Evolutionary conservation across 805 yeast genomes (phyloP).

Genomic region (Sungouiella thailandica): DNA sequence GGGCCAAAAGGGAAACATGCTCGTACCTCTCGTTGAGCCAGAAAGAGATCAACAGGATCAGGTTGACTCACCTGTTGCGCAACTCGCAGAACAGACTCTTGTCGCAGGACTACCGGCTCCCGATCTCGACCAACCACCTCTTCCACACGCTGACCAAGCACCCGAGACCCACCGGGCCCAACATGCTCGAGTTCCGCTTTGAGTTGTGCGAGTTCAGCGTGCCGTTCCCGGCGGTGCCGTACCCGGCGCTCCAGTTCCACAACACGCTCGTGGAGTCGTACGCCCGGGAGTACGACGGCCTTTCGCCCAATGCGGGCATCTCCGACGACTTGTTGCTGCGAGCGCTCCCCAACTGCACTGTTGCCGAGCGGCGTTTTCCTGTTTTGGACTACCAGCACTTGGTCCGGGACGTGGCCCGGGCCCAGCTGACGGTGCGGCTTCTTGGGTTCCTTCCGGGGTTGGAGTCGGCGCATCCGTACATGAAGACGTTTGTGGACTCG

Average conservation of each 20-base stretch:
- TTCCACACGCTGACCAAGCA: not conserved
- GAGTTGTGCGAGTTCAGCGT: conserved; percentile 20
- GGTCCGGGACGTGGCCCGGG: not conserved
- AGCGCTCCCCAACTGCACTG: not conserved
- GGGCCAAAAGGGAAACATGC: conserved; percentile 22
- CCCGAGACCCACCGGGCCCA: not conserved
- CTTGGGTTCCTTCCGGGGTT: not conserved
- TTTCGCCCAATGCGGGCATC: not conserved
- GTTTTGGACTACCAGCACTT: not conserved
- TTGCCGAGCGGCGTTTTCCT: not conserved
- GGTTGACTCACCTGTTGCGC: conserved; percentile 24
- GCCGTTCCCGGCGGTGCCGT: conserved; percentile 15
- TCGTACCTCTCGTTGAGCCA: conserved; percentile 19
- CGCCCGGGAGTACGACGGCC: conserved; percentile 1
- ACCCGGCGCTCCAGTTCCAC: conserved; percentile 20
- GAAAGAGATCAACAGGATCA: conserved; percentile 19
- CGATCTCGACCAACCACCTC: conserved; percentile 15
- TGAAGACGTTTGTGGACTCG: not conserved
- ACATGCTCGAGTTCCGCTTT: conserved; percentile 19
- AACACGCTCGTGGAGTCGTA: conserved; percentile 3
- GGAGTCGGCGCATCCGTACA: not conserved
- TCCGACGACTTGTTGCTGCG: not conserved
- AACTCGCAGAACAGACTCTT: conserved; percentile 23
- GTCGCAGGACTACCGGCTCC: conserved; percentile 21
- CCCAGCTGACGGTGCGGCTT: not conserved